Evolutionary conservation across 2,329 filamentous ascomycete genomes (phyloP).

Genomic region (Plectosphaerella cucumerina): DNA sequence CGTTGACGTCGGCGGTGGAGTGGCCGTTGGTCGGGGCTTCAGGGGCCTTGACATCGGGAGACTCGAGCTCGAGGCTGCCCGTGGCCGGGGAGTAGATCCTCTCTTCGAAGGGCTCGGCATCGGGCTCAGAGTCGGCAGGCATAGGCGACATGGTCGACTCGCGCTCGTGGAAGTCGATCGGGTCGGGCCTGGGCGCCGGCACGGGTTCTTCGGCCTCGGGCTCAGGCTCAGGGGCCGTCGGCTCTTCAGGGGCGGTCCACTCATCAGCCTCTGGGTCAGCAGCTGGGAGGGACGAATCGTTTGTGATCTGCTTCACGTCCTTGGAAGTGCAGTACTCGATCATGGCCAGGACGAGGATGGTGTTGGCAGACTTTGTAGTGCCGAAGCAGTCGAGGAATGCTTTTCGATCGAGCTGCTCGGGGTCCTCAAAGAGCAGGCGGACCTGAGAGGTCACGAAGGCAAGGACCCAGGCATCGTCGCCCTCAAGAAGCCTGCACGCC

Average conservation of each 20-base stretch:
- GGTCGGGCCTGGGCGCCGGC: background rate
- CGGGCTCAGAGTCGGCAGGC: too few relatives aligned
- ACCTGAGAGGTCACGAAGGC: background rate
- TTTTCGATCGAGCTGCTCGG: background rate
- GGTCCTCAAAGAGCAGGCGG: background rate
- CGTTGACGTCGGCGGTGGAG: too few relatives aligned
- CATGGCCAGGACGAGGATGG: background rate
- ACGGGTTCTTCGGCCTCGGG: too few relatives aligned
- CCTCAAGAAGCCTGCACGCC: background rate
- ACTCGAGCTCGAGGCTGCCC: background rate
- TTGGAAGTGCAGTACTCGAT: background rate
- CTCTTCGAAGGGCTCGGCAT: too few relatives aligned
- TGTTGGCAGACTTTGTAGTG: background rate
- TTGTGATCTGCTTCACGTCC: background rate
- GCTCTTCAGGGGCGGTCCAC: too few relatives aligned
- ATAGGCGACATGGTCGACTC: too few relatives aligned
- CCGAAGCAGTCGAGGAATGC: slow-evolving; percentile 1
- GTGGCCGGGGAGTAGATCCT: too few relatives aligned
- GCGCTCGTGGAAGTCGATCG: background rate
- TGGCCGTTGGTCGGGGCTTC: background rate
- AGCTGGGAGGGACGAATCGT: background rate
- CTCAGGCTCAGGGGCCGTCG: too few relatives aligned
- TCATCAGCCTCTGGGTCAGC: too few relatives aligned
- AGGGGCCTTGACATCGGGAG: too few relatives aligned
- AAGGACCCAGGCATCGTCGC: slow-evolving; percentile 4